Conservation (phyloP, 176 grass and related monocot genomes). For the sorghum (Sorghum bicolor) region Sorghum_bicolor_NCBIv3 NC_012873.2:4904001-4904500, state of each 20-base stretch:
- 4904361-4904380: background rate
- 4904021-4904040: constrained; percentile 41
- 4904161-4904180: constrained; percentile 37
- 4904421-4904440: background rate
- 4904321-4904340: no score
- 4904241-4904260: constrained; percentile 14
- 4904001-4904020: constrained; percentile 29
- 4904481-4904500: background rate
- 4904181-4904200: constrained; percentile 37
- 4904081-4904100: constrained; percentile 30
- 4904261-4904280: background rate
- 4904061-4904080: constrained; percentile 39
- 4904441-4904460: background rate
- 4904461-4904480: background rate
- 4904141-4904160: constrained; percentile 15
- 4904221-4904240: constrained; percentile 25
- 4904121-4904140: constrained; percentile 2
- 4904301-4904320: no score
- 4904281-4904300: background rate
- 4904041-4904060: background rate
- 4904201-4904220: constrained; percentile 30
- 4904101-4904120: constrained; percentile 21
- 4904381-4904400: background rate
- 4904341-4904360: background rate
- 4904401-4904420: background rate